A percentile compares a stretch with the other conserved stretches of the same genome.
These are phyloP conservation scores for Coemansia sp. DNA, from an alignment of 371 early-diverging fungal genomes.

Conservation along the genomic window DNA sequence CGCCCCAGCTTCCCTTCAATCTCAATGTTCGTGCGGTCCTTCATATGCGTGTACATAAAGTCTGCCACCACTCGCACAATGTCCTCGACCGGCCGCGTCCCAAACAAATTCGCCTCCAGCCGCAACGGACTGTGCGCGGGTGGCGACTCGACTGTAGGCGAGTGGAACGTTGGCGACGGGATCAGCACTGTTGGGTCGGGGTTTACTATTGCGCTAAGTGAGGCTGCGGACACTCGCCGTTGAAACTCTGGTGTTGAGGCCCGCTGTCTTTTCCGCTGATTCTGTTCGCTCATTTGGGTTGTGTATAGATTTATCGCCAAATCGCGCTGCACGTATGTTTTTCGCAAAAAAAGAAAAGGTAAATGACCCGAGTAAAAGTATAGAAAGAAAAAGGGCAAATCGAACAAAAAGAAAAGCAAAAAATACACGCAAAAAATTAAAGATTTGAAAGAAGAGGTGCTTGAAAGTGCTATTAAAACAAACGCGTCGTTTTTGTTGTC, in stretches of 20 bases:
- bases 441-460: background rate
- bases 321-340: background rate
- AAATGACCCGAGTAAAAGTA: no score
- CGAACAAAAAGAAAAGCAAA: background rate
- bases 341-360: background rate
- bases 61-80: conserved; percentile 62
- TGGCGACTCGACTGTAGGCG: background rate
- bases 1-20: conserved; percentile 84
- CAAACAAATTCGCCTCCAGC: conserved; percentile 54
- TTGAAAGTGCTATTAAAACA: background rate
- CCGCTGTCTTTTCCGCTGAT: conserved; percentile 38
- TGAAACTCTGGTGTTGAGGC: conserved; percentile 30
- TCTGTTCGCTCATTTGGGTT: background rate
- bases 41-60: conserved; percentile 60
- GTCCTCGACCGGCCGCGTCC: conserved; percentile 60
- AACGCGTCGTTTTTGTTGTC: background rate
- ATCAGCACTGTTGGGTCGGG: conserved; percentile 23
- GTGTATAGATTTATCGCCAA: no score
- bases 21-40: conserved; percentile 62
- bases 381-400: background rate
- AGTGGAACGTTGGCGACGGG: conserved; percentile 23
- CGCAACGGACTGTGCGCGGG: conserved; percentile 29
- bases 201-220: conserved; percentile 41
- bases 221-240: conserved; percentile 46
- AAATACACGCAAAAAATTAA: background rate